Conservation (phyloP, 176 grass and related monocot species). For the Elaeis guineensis region DNA sequence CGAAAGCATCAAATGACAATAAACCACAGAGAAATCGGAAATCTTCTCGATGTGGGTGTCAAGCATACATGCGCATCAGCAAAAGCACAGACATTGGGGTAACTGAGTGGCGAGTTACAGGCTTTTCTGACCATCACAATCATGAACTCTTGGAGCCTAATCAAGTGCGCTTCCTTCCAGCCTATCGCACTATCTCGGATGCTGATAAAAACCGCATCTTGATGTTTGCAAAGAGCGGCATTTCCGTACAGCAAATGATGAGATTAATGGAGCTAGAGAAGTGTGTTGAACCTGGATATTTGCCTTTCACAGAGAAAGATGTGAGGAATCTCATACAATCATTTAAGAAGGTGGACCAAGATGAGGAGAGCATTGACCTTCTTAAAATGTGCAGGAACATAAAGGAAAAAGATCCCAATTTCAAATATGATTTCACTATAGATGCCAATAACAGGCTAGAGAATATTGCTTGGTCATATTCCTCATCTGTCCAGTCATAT, state of each 20-base stretch:
- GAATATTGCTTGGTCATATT: constrained; percentile 63
- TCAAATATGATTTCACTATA: constrained; percentile 46
- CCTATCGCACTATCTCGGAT: constrained; percentile 42
- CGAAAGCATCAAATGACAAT: constrained; percentile 33
- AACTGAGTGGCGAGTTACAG: constrained; percentile 57
- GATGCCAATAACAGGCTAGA: constrained; percentile 28
- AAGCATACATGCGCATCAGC: constrained; percentile 56
- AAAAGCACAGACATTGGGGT: constrained; percentile 18
- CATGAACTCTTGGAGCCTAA: constrained; percentile 45
- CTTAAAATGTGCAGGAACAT: constrained; percentile 45
- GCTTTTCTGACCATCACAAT: constrained; percentile 65
- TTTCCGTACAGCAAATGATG: constrained; percentile 69
- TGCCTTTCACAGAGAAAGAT: constrained; percentile 74
- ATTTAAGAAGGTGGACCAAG: constrained; percentile 42
- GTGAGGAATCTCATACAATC: constrained; percentile 71
- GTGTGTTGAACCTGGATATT: constrained; percentile 42
- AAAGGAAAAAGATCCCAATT: constrained; percentile 52
- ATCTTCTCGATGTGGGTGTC: constrained; percentile 66
- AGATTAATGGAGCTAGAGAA: constrained; percentile 69
- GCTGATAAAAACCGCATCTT: constrained; percentile 47
- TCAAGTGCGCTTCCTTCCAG: constrained; percentile 43
- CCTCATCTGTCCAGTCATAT: constrained; percentile 46
- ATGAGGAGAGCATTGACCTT: constrained; percentile 42
- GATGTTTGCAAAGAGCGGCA: constrained; percentile 50
- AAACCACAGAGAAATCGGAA: constrained; percentile 51